A percentile compares a stretch with the other conserved stretches of the same genome.
Evolutionary conservation across 495 filamentous ascomycete species (phyloP).

Genomic region (Aspergillus leporis): DNA sequence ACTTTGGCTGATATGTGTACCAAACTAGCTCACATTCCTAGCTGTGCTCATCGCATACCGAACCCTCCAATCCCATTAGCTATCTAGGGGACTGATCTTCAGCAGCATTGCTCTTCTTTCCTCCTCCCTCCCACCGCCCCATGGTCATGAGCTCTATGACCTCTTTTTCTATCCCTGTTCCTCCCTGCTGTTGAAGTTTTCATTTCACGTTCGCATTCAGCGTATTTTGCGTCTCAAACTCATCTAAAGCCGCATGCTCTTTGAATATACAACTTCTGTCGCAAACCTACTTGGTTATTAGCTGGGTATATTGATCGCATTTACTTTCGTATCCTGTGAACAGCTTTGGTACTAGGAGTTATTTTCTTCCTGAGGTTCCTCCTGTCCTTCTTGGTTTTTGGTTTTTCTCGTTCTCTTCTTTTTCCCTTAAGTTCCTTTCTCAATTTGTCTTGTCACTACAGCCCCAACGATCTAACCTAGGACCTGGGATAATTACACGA

Average conservation of each 20-base stretch:
- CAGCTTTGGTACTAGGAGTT: neutral
- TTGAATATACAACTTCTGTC: neutral
- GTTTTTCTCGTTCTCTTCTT: neutral
- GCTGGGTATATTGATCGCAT: neutral
- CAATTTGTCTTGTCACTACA: neutral
- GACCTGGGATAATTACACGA: neutral
- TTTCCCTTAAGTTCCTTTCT: neutral
- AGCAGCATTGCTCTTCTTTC: slow-evolving; percentile 17
- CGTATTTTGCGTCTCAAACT: neutral
- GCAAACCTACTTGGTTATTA: neutral
- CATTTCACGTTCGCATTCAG: neutral
- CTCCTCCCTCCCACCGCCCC: slow-evolving; percentile 18
- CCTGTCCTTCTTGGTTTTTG: neutral
- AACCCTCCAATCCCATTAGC: slow-evolving; percentile 18
- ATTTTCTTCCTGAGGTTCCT: neutral
- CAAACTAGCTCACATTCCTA: slow-evolving; percentile 25
- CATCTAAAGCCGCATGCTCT: neutral
- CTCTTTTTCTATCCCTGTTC: slow-evolving; percentile 17
- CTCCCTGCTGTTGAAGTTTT: slow-evolving; percentile 17
- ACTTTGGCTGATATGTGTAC: slow-evolving; percentile 12
- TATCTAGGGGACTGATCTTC: slow-evolving; percentile 15
- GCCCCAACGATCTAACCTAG: neutral
- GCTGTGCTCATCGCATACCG: slow-evolving; percentile 21
- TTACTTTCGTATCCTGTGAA: neutral
- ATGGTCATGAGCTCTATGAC: slow-evolving; percentile 21